phyloP scores from a whole-genome alignment of 257 asterid species.

The Catharanthus roseus region DNA sequence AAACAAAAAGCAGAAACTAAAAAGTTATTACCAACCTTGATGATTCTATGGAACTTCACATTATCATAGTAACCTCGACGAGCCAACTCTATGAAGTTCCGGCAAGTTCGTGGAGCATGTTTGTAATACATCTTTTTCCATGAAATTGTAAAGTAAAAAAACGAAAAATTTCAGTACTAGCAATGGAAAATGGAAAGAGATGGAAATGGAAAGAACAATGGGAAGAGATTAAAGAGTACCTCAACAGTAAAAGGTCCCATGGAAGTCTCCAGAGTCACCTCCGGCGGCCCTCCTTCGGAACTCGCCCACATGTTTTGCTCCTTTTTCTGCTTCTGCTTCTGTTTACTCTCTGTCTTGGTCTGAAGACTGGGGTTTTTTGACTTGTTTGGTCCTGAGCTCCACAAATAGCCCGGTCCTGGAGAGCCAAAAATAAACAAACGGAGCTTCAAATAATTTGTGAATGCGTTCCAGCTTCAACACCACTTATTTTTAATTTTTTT shows the following conservation, averaged over 20 bases:
- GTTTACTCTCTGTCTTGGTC: not conserved
- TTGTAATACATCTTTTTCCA: constrained; percentile 65
- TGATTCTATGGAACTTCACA: constrained; percentile 91
- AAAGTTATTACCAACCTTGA: constrained; percentile 40
- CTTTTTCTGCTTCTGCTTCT: not conserved
- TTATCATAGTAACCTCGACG: constrained; percentile 83
- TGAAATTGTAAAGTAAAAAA: not conserved
- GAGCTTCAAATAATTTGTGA: too few species aligned
- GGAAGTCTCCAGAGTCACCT: constrained; percentile 91
- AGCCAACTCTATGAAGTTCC: constrained; percentile 86
- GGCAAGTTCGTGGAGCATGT: constrained; percentile 91
- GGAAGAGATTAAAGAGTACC: constrained; percentile 20
- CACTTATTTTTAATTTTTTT: too few species aligned
- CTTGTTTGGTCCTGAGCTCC: too few species aligned
- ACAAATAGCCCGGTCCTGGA: too few species aligned
- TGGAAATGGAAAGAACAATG: not conserved
- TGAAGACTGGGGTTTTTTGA: too few species aligned
- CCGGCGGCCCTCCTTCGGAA: constrained; percentile 77
- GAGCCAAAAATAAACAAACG: too few species aligned
- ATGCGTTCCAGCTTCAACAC: too few species aligned
- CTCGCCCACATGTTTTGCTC: constrained; percentile 32
- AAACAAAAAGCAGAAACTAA: not conserved
- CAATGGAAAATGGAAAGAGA: not conserved
- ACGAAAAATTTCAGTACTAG: not conserved
- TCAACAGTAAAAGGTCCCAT: constrained; percentile 88